Conservation (phyloP, 2,329 filamentous ascomycete genomes). For the Colletotrichum sp. region DNA sequence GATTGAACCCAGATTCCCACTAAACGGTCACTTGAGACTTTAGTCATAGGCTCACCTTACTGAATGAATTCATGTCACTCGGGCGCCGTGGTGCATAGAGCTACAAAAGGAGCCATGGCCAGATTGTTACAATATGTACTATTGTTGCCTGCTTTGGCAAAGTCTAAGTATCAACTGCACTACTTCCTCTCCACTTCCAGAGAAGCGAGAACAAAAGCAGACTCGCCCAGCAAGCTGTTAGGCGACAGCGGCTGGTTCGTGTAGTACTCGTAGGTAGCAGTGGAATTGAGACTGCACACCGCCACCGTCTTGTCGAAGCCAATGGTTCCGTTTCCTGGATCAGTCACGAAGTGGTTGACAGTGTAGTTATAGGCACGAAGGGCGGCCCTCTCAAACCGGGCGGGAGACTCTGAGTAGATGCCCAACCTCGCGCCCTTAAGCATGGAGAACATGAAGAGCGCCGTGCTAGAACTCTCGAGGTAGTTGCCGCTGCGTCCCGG, state of each 20-base stretch:
- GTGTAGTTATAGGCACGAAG: conserved; percentile 18
- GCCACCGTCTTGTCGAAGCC: conserved; percentile 41
- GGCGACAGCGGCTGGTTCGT: conserved; percentile 35
- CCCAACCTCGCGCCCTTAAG: conserved; percentile 10
- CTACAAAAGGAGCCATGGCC: no score
- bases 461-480: conserved; percentile 23
- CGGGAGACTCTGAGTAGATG: not conserved
- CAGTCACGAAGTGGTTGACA: conserved; percentile 1
- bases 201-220: conserved; percentile 40
- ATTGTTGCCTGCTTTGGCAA: not conserved
- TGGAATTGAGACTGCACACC: conserved; percentile 47
- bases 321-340: conserved; percentile 12
- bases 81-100: no score
- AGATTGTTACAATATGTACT: not conserved
- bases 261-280: conserved; percentile 44
- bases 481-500: conserved; percentile 18
- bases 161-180: not conserved
- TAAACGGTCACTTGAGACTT: not conserved
- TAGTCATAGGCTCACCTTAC: not conserved
- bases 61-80: no score
- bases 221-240: conserved; percentile 42
- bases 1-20: not conserved
- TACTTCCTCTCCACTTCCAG: conserved; percentile 35
- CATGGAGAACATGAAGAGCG: conserved; percentile 16
- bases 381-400: not conserved